phyloP scores from a whole-genome alignment of 192 early-diverging fungal genomes.

The Funneliformis mosseae region DNA sequence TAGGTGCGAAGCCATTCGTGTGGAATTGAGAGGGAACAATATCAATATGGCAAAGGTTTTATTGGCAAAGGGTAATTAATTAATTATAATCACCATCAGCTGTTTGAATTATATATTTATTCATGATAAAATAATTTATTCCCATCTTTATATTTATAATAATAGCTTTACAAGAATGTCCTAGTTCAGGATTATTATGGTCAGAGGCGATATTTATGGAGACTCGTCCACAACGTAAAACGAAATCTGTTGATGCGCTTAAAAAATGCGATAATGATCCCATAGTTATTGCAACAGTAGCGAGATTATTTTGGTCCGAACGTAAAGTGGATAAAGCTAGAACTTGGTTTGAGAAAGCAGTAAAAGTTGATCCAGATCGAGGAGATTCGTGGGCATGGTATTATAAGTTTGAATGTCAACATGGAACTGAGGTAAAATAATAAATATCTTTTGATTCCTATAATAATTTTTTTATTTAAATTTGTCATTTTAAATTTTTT shows the following conservation, averaged over 20 bases:
- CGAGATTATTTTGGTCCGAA: slow-evolving; percentile 92
- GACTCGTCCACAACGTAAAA: slow-evolving; percentile 82
- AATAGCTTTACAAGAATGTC: slow-evolving; percentile 89
- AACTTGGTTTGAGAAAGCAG: slow-evolving; percentile 86
- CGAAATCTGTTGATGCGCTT: slow-evolving; percentile 86
- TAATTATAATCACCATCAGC: neutral
- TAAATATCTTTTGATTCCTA: neutral
- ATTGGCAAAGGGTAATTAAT: slow-evolving; percentile 62
- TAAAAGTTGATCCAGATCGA: slow-evolving; percentile 78
- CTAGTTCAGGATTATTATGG: slow-evolving; percentile 83
- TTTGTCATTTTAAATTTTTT: neutral
- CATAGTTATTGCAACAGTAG: slow-evolving; percentile 76
- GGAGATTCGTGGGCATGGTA: slow-evolving; percentile 98
- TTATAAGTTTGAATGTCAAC: slow-evolving; percentile 85
- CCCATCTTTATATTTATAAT: neutral
- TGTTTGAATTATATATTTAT: neutral
- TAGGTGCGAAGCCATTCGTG: slow-evolving; percentile 70
- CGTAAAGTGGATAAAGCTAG: slow-evolving; percentile 92
- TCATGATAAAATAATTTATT: neutral
- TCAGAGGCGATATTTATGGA: slow-evolving; percentile 86
- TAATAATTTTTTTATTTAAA: neutral
- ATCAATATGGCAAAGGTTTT: slow-evolving; percentile 69
- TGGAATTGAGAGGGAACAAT: slow-evolving; percentile 78
- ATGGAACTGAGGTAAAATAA: slow-evolving; percentile 60
- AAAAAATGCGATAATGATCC: slow-evolving; percentile 90